These are phyloP conservation scores for Nematodospora valgi DNA, from an alignment of 805 yeast species.

Conservation along the genomic window DNA sequence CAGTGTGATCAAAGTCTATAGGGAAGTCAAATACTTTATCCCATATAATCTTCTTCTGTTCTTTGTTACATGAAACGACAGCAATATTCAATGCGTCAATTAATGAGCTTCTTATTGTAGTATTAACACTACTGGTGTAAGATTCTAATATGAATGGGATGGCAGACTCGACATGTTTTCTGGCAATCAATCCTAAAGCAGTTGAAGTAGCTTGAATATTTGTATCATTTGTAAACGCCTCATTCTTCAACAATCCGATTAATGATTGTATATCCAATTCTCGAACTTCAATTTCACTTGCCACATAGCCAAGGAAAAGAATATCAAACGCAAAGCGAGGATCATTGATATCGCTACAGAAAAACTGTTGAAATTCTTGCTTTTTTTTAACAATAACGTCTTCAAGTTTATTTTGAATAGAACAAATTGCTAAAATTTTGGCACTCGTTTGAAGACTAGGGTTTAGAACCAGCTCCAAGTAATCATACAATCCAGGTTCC, in stretches of 20 bases:
- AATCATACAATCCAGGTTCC: conserved; percentile 7
- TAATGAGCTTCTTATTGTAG: conserved; percentile 8
- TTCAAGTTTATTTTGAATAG: conserved; percentile 17
- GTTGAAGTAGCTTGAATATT: conserved; percentile 45
- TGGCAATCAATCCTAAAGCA: conserved; percentile 49
- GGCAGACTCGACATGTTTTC: conserved; percentile 27
- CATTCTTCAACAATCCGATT: conserved; percentile 7
- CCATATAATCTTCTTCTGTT: conserved; percentile 22
- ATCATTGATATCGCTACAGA: conserved; percentile 10
- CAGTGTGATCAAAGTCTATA: conserved; percentile 14
- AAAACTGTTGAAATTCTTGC: conserved; percentile 24
- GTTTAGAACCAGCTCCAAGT: conserved; percentile 13
- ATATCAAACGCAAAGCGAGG: conserved; percentile 28
- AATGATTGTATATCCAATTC: conserved; percentile 26
- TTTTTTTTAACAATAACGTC: conserved; percentile 24
- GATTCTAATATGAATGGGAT: conserved; percentile 5
- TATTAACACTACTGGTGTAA: conserved; percentile 8
- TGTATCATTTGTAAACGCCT: conserved; percentile 23
- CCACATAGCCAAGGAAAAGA: conserved; percentile 48
- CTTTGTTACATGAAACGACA: conserved; percentile 7
- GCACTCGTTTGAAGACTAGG: conserved; percentile 23
- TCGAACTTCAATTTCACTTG: conserved; percentile 20
- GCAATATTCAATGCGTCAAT: conserved; percentile 9
- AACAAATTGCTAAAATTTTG: conserved; percentile 27
- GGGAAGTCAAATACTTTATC: conserved; percentile 14